Percentiles rank a stretch among this genome's conserved stretches.
phyloP scores from a whole-genome alignment of 768 basidiomycete species.

The Suillus plorans region DNA sequence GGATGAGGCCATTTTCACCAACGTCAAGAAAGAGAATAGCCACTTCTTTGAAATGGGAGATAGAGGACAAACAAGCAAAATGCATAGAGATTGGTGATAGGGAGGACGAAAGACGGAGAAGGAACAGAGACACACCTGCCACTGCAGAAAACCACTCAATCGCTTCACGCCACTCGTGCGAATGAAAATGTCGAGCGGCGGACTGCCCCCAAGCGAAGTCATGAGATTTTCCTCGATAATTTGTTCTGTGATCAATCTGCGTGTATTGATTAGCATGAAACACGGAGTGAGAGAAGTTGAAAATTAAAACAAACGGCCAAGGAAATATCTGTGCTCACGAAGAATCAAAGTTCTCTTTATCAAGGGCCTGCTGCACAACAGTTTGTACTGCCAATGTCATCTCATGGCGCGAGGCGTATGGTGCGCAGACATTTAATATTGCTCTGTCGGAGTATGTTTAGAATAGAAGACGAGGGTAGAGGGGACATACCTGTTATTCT shows the following conservation, averaged over 20 bases:
- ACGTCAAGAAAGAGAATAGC: slow-evolving; percentile 38
- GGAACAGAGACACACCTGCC: slow-evolving; percentile 72
- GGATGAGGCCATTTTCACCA: background rate
- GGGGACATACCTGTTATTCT: slow-evolving; percentile 62
- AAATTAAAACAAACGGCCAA: background rate
- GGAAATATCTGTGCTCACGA: slow-evolving; percentile 15
- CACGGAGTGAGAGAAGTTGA: background rate
- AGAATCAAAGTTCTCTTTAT: slow-evolving; percentile 29
- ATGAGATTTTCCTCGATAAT: slow-evolving; percentile 54
- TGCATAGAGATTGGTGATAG: background rate
- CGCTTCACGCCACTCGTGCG: slow-evolving; percentile 90
- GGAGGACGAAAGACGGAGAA: background rate
- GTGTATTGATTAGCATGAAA: background rate
- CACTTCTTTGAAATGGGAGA: slow-evolving; percentile 39
- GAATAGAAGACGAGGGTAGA: background rate
- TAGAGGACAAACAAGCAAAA: slow-evolving; percentile 26
- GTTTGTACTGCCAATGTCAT: slow-evolving; percentile 71
- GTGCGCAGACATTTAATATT: slow-evolving; percentile 89
- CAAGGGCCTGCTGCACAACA: slow-evolving; percentile 34
- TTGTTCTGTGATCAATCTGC: slow-evolving; percentile 1
- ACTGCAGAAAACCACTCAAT: slow-evolving; percentile 87
- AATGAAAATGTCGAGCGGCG: slow-evolving; percentile 85
- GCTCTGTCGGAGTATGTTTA: slow-evolving; percentile 46
- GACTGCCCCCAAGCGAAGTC: slow-evolving; percentile 63
- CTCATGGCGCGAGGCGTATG: slow-evolving; percentile 91